Conservation (phyloP, 2,329 filamentous ascomycete species). For the Aphanocladium album region DNA sequence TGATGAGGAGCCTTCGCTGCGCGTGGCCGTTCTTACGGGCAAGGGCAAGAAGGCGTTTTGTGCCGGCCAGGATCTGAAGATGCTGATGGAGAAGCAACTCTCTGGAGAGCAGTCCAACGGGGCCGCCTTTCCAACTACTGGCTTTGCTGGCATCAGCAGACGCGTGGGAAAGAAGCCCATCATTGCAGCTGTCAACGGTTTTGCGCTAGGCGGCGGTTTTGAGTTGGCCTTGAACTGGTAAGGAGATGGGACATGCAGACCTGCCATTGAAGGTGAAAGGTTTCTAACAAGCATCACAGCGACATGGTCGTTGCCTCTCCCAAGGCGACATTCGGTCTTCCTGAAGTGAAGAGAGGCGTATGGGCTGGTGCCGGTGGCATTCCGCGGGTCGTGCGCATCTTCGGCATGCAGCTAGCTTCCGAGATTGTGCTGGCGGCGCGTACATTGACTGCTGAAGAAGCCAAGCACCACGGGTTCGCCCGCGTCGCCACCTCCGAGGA, state of each 20-base stretch:
- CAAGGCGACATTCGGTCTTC: conserved; percentile 46
- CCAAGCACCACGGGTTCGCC: conserved; percentile 25
- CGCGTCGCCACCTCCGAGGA: conserved; percentile 34
- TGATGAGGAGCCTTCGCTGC: conserved; percentile 43
- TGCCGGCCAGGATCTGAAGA: conserved; percentile 51
- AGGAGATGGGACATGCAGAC: conserved; percentile 13
- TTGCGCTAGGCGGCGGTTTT: conserved; percentile 52
- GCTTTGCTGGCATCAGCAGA: conserved; percentile 45
- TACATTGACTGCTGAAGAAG: conserved; percentile 39
- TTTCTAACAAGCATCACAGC: conserved; percentile 21
- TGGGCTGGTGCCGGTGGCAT: conserved; percentile 49
- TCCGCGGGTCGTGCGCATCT: conserved; percentile 42
- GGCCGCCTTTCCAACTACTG: conserved; percentile 31
- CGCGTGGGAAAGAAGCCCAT: conserved; percentile 56
- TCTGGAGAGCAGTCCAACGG: conserved; percentile 11
- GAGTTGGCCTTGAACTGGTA: conserved; percentile 53
- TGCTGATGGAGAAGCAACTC: conserved; percentile 35
- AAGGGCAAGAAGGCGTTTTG: conserved; percentile 49
- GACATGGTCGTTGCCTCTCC: conserved; percentile 50
- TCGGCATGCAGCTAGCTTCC: conserved; percentile 41
- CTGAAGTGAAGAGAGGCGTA: conserved; percentile 50
- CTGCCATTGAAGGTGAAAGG: neutral
- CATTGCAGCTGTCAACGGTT: conserved; percentile 55
- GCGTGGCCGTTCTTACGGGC: conserved; percentile 46
- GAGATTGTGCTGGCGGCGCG: conserved; percentile 46